Evolutionary conservation across 441 rosid species (phyloP), one percentile per base, ranked within the genome.

Genomic region (Croton setiger): DNA sequence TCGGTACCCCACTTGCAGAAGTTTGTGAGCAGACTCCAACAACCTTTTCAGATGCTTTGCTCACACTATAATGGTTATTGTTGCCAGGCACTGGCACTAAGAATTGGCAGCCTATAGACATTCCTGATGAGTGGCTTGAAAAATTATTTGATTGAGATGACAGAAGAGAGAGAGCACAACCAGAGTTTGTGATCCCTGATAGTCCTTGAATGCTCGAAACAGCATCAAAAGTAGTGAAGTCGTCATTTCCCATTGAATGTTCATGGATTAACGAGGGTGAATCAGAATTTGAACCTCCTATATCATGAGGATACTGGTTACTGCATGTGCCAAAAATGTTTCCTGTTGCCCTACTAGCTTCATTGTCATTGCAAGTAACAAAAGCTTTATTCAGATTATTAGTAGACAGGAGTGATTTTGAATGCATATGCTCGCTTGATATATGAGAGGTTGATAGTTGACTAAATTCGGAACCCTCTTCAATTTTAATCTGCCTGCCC

Each of bases 121-220:
- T 77, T 68, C 84, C 83, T 51, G 87, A 76, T 31, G 82, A 66
- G 49, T 74, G 81, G 77, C 74, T 64, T 23, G 76, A 71, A 51
- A 79, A 78, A 52, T 78, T 78, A 55, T 61, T 78, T 41, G 84
- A 82, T 75, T 76, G 87, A 74, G 82, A 64, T 80, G 93, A 88
- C 90, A 88, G 93, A 86, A 86, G 93, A 88, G 90, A 82, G 93
- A 69, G 88, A 88, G 88, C 93, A 77, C 83, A 75, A 49, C 76
- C 72, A 33, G 90, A 74, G 18, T 76, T 75, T 21, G 80, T 76
- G 71, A 81, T 78, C 71, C 82, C 82, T 0, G 84, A 76, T 43
- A 80, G 62, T 52, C 76, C 83, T 56, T 79, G 83, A 64, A 78
- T 69, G 63, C 76, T 74, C 48, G 88, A 72, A 58, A 80, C 78